Evolutionary conservation across 805 yeast species (phyloP).

Genomic region (Yamadazyma olivae): DNA sequence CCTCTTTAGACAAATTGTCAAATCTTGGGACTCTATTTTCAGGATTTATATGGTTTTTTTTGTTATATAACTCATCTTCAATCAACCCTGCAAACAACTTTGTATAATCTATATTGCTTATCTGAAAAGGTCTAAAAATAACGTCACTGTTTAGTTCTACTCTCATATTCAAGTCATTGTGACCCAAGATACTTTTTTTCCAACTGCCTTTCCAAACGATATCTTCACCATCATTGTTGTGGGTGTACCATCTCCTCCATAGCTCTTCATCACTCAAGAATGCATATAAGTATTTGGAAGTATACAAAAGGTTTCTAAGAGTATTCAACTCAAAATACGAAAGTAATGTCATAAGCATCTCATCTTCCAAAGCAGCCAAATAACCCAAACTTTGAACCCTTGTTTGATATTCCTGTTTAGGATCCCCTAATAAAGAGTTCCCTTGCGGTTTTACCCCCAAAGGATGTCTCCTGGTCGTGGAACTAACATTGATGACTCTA

Average conservation of each 20-base stretch:
- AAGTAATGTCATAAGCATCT: conserved; percentile 49
- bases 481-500: conserved; percentile 16
- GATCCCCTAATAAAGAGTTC: conserved; percentile 43
- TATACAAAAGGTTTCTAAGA: conserved; percentile 49
- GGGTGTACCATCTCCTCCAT: conserved; percentile 66
- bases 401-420: conserved; percentile 13
- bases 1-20: conserved; percentile 44
- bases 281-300: conserved; percentile 70
- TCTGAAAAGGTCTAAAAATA: conserved; percentile 80
- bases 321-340: conserved; percentile 41
- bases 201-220: conserved; percentile 74
- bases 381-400: conserved; percentile 47
- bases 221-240: conserved; percentile 1
- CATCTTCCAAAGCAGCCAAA: conserved; percentile 58
- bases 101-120: conserved; percentile 65
- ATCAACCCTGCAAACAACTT: conserved; percentile 47
- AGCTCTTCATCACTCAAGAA: conserved; percentile 72
- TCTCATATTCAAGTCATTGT: conserved; percentile 48
- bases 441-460: conserved; percentile 76
- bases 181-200: conserved; percentile 57
- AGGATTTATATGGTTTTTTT: conserved; percentile 16
- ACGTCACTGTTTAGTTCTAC: conserved; percentile 63
- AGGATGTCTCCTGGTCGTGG: conserved; percentile 55
- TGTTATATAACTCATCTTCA: conserved; percentile 39
- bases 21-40: conserved; percentile 52